Evolutionary conservation across 2,329 filamentous ascomycete genomes (phyloP), one percentile per base, ranked within the genome.

Genomic region (Pyrenophora seminiperda): DNA sequence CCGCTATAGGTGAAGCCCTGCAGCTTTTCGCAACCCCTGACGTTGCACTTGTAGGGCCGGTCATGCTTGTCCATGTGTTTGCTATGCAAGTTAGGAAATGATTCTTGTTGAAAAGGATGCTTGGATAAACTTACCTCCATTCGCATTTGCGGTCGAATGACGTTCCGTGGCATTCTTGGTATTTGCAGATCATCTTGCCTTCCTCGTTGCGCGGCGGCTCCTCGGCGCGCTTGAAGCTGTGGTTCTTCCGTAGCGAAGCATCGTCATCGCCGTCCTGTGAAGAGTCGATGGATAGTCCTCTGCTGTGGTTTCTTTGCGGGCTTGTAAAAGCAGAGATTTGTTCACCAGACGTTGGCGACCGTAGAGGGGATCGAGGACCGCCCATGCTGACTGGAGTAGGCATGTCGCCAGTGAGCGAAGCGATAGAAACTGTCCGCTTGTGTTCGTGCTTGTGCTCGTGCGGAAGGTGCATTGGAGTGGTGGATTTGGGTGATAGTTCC

Each of bases 21-120:
- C 0, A 96, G 82, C 66, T 96, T 96, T 66, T 93, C 90, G 73
- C 93, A 97, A 30, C 88, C 89, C n/a, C 84, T 81, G 34, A 88
- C 86, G 17, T 79, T 81, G 73, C 93, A 97, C 65, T 91, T 89
- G 70, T 97, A 97, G 1, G 93, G 93, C 10, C 93, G 83, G 62
- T 96, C 91, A 71, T 97, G 93, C 72, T 96, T 96, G 76, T 97
- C 93, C 92, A 97, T 97, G 72, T 97, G 93, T 77, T 97, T 97
- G 70, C 91, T 96, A 43, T 41, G 30, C 15, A 13, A 31, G 48
- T 70, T 39, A 68, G 62, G 54, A 41, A 52, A 45, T 13, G 7
- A 30, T 17, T 18, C 11, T 34, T 48, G 31, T 47, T 10, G n/a
- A 40, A 73, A 59, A 73, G 31, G 36, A 18, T 20, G 11, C 4